Conservation (phyloP, 441 rosid species). For the Codiaeum variegatum region DNA sequence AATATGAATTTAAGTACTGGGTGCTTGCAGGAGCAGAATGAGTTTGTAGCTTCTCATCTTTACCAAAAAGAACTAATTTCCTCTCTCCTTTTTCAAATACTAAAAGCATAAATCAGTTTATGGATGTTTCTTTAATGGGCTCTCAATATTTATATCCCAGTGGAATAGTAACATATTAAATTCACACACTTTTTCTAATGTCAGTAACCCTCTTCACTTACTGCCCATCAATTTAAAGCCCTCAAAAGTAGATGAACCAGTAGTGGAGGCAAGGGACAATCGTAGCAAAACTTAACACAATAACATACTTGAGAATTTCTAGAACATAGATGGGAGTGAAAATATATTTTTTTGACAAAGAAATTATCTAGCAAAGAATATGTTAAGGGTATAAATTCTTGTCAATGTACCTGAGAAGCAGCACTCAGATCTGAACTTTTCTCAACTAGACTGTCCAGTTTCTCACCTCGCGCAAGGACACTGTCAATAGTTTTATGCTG, state of each 20-base stretch:
- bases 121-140: too few species aligned
- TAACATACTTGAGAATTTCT: background rate
- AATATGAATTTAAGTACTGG: too few species aligned
- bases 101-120: background rate
- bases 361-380: background rate
- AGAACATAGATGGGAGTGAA: background rate
- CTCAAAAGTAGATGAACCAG: background rate
- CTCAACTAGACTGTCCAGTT: conserved; percentile 81
- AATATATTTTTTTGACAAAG: too few species aligned
- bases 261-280: background rate
- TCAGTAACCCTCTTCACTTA: background rate
- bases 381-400: background rate
- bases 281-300: background rate
- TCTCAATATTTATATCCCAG: background rate
- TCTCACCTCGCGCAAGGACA: conserved; percentile 90
- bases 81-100: background rate
- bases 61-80: background rate
- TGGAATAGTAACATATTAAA: background rate
- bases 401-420: conserved; percentile 82
- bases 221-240: background rate
- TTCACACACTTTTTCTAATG: background rate
- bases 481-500: conserved; percentile 95
- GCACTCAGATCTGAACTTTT: conserved; percentile 94
- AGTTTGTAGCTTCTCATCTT: background rate
- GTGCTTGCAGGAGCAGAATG: background rate